Evolutionary conservation across 1,284 basidiomycete species (phyloP).

Genomic region (Ustanciosporium gigantosporum): DNA sequence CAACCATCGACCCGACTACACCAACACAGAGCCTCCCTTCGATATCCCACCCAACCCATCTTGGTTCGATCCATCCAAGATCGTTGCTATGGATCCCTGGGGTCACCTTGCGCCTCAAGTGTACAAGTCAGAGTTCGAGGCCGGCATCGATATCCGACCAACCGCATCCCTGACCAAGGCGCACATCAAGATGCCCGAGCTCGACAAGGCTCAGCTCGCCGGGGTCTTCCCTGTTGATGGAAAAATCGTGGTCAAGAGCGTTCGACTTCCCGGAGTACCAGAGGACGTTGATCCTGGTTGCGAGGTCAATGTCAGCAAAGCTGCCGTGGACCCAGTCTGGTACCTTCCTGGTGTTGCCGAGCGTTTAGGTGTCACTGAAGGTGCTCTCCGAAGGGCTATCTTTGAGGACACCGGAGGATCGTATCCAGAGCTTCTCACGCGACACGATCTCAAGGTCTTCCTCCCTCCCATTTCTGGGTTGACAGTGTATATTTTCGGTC

Average conservation of each 20-base stretch:
- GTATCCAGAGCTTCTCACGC: conserved; percentile 93
- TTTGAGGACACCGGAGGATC: conserved; percentile 92
- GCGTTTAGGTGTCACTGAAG: conserved; percentile 68
- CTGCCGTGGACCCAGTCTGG: conserved; percentile 73
- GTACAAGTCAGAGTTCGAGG: conserved; percentile 66
- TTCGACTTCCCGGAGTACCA: conserved; percentile 38
- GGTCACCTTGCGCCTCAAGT: conserved; percentile 84
- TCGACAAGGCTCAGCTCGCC: conserved; percentile 76
- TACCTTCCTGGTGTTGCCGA: conserved; percentile 77
- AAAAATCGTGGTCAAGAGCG: conserved; percentile 66
- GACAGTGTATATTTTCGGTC: conserved; percentile 87
- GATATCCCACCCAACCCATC: conserved; percentile 76
- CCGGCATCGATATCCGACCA: conserved; percentile 54
- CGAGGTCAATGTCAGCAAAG: conserved; percentile 81
- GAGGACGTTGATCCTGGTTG: conserved; percentile 71
- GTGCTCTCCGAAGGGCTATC: conserved; percentile 78
- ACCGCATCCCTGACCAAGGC: conserved; percentile 74
- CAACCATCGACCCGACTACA: conserved; percentile 67
- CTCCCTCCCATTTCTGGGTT: conserved; percentile 89
- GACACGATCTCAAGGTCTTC: conserved; percentile 92
- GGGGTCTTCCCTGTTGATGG: conserved; percentile 81
- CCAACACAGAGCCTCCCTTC: conserved; percentile 85
- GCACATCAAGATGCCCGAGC: conserved; percentile 84
- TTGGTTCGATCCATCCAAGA: conserved; percentile 81
- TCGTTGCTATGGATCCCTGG: conserved; percentile 92